Evolutionary conservation across 2,329 filamentous ascomycete genomes (phyloP), one percentile per base, ranked within the genome.

Genomic region (Calonectria henricotiae): DNA sequence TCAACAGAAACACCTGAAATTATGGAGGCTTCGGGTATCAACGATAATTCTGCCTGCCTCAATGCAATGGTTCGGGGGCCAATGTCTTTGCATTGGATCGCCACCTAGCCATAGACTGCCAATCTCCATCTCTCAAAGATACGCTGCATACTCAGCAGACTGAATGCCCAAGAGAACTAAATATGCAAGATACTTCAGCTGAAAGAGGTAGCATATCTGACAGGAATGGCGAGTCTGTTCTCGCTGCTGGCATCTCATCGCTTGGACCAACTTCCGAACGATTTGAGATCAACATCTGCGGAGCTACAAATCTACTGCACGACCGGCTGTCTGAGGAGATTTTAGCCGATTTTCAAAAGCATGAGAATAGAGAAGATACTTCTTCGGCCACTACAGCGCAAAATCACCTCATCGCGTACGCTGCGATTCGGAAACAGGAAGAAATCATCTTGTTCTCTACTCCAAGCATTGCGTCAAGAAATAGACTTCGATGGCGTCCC

Each of bases 401-500:
- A 54, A 35, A 54, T 25, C 47, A 54, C n/a, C 47, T 54, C 2
- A 35, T 35, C 9, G 47, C 47, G 35, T 35, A 54, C 27, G 47
- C 47, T 35, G 47, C 47, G 12, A 17, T 54, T 11, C 30, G 30
- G 5, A 54, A 37, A 5, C 49, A 54, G n/a, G 49, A 54, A 27
- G 49, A 54, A 54, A 37, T 54, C 8, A 37, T 54, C 30, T 32
- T 54, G 12, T 37, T 54, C 30, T 54, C 49, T 20, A 54, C 49
- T 12, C 49, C 49, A 23, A 54, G n/a, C n/a, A 39, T 39, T 11
- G 20, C n/a, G 5, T 39, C 51, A 55, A 55, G n/a, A 39, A 35
- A 55, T 55, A 39, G 51, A 55, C 17, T 55, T 55, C 25, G 51
- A 55, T 5, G 32, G 51, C 11, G 51, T 55, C 15, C 51, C 51